phyloP scores from a whole-genome alignment of 2,329 filamentous ascomycete species.

The Epichloe hybrida region DNA sequence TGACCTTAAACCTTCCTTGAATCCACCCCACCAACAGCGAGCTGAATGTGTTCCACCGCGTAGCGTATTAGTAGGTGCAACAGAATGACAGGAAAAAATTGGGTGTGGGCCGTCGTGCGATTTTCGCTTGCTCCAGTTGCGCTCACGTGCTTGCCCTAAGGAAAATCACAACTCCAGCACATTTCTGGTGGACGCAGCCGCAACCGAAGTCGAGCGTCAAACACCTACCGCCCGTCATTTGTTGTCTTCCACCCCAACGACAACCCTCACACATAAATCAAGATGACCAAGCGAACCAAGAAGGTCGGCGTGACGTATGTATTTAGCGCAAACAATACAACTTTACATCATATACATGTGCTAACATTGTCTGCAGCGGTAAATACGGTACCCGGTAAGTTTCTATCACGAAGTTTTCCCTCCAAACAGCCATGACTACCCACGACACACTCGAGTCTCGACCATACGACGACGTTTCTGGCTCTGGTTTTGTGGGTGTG shows the following conservation, averaged over 20 bases:
- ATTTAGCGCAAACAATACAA: slow-evolving; percentile 5
- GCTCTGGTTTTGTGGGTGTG: not conserved
- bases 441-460: slow-evolving; percentile 2
- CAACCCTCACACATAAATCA: slow-evolving; percentile 35
- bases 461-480: not conserved
- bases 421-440: not conserved
- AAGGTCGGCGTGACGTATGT: slow-evolving; percentile 85
- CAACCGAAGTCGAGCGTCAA: slow-evolving; percentile 18
- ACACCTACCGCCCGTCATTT: slow-evolving; percentile 18
- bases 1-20: not conserved
- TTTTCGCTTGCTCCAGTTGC: slow-evolving; percentile 13
- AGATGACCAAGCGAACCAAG: slow-evolving; percentile 90
- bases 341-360: slow-evolving; percentile 8
- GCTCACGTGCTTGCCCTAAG: slow-evolving; percentile 30
- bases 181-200: slow-evolving; percentile 20
- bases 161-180: slow-evolving; percentile 26
- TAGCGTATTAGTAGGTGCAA: too few species aligned
- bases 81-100: not conserved
- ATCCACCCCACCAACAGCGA: too few species aligned
- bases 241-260: slow-evolving; percentile 20
- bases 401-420: not conserved
- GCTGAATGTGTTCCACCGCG: too few species aligned
- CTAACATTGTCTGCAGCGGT: slow-evolving; percentile 32
- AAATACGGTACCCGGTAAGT: slow-evolving; percentile 95
- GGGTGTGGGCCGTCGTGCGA: not conserved